Evolutionary conservation across 2,329 filamentous ascomycete species (phyloP).

Genomic region (Rutstroemia sydowiana): DNA sequence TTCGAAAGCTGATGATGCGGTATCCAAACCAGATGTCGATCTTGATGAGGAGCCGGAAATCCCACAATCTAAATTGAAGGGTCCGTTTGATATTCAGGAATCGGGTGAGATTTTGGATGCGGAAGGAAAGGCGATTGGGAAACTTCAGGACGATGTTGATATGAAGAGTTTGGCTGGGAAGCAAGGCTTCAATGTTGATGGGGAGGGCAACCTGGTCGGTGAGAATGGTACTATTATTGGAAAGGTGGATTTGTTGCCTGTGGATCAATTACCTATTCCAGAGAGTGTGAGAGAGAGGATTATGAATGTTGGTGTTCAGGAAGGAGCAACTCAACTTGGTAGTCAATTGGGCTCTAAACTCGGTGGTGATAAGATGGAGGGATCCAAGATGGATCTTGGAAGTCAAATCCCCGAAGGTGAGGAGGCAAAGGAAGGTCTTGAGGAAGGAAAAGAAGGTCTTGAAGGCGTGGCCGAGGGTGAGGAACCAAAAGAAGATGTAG

Average conservation of each 20-base stretch:
- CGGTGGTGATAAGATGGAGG: neutral
- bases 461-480: conserved; percentile 25
- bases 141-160: conserved; percentile 5
- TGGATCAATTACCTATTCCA: conserved; percentile 7
- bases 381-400: conserved; percentile 2
- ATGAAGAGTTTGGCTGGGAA: conserved; percentile 2
- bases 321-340: neutral
- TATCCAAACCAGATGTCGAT: conserved; percentile 30
- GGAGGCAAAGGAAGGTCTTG: neutral
- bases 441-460: neutral
- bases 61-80: conserved; percentile 5
- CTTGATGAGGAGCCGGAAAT: neutral
- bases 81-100: conserved; percentile 9
- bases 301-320: conserved; percentile 1
- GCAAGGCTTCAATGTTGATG: conserved; percentile 46
- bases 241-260: conserved; percentile 32
- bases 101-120: conserved; percentile 5
- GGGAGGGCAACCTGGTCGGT: conserved; percentile 51
- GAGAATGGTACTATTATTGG: conserved; percentile 54
- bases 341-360: neutral
- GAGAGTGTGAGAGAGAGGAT: conserved; percentile 5
- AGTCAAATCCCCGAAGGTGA: conserved; percentile 3
- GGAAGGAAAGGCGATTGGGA: conserved; percentile 4
- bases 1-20: neutral
- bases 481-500: conserved; percentile 24